Evolutionary conservation across 2,329 filamentous ascomycete species (phyloP), one percentile per base, ranked within the genome.

Genomic region (Sarocladium kiliense): DNA sequence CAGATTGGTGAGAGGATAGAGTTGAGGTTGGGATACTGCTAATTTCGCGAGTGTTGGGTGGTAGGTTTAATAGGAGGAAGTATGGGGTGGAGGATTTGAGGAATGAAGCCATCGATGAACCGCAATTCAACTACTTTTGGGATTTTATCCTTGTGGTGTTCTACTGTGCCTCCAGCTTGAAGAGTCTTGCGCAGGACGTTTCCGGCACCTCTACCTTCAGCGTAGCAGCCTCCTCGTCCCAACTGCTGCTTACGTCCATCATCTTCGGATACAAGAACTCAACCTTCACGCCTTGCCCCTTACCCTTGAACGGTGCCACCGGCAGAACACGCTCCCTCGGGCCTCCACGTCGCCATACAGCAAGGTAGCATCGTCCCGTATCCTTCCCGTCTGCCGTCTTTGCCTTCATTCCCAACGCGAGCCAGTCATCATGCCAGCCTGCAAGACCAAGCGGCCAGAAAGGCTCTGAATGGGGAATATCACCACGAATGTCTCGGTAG

Each of bases 391-490:
- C 27, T 3, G 5, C 19, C 4, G 26, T 21, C 30, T 51, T 51
- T n/a, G 34, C 39, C 18, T 44, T 25, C 47, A 70, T 54, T 1
- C 67, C 68, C 0, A 70, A 44, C 2, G 63, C 57, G 2, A 66
- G 23, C 67, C 68, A 70, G 3, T 64, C 61, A 49, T 68, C 65
- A 34, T 66, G 63, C 67, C 67, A 71, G 1, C 30, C 18, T 1
- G 67, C 66, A 19, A 69, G 55, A 11, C 66, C 68, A 7, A 70
- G 56, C 2, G 68, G 68, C 67, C 66, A 71, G 56, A 68, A 66
- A 1, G 68, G 61, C n/a, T 56, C 44, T 1, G 60, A 58, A 1
- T 54, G 53, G 1, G 50, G 49, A 3, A 70, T 34, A 25, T 66
- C 60, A 0, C 19, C 19, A 1, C 66, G 59, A 4, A 69, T 64